Evolutionary conservation across 2,329 filamentous ascomycete genomes (phyloP).

Genomic region (Diaporthe australafricana): DNA sequence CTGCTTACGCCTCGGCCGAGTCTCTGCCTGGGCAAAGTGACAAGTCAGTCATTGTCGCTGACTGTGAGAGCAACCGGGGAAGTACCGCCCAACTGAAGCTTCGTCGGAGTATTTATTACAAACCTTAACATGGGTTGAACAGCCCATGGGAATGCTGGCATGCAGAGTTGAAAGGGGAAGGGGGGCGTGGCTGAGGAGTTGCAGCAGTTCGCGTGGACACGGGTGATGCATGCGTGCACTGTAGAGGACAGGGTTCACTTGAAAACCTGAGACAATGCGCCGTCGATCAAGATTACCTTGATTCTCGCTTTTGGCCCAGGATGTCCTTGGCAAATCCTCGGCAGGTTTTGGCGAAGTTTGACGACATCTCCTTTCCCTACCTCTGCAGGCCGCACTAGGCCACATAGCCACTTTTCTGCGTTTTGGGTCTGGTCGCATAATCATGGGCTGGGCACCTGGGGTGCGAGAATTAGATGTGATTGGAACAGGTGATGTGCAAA

Average conservation of each 20-base stretch:
- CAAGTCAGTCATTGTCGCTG: not conserved
- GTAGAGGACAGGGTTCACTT: not conserved
- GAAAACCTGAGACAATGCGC: conserved; percentile 24
- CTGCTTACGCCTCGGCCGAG: not conserved
- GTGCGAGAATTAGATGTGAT: no score
- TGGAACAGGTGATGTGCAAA: not conserved
- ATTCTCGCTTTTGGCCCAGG: conserved; percentile 12
- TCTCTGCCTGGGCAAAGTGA: not conserved
- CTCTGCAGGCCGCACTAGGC: not conserved
- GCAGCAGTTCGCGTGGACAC: conserved; percentile 3
- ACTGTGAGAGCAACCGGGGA: not conserved
- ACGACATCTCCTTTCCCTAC: conserved; percentile 15
- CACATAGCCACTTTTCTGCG: not conserved
- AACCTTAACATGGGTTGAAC: conserved; percentile 16
- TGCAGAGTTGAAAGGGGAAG: not conserved
- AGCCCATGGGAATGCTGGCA: not conserved
- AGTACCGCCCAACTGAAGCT: not conserved
- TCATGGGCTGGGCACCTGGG: not conserved
- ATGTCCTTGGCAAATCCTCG: conserved; percentile 21
- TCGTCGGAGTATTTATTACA: conserved; percentile 8
- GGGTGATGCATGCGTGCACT: not conserved
- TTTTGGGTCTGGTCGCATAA: not conserved
- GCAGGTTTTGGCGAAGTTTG: conserved; percentile 22
- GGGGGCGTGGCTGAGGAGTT: conserved; percentile 17
- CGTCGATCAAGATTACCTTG: conserved; percentile 33